Evolutionary conservation across 441 rosid species (phyloP).

Genomic region (Gossypium davidsonii): DNA sequence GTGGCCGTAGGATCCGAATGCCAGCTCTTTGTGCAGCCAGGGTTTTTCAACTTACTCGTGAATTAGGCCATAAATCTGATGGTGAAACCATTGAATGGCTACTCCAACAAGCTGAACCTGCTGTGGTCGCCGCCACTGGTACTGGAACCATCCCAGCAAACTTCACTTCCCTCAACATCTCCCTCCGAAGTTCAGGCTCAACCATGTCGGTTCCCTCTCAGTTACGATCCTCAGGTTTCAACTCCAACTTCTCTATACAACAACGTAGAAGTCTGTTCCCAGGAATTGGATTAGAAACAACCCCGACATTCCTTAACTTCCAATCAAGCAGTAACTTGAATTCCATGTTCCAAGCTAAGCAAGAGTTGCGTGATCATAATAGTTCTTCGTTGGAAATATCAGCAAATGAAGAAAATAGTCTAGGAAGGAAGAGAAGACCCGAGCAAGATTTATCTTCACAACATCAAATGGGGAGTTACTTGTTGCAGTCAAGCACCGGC

Average conservation of each 20-base stretch:
- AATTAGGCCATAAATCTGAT: slow-evolving; percentile 87
- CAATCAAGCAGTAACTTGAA: slow-evolving; percentile 44
- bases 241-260: slow-evolving; percentile 50
- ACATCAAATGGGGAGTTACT: slow-evolving; percentile 47
- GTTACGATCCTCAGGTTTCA: slow-evolving; percentile 52
- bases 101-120: slow-evolving; percentile 87
- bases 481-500: slow-evolving; percentile 47
- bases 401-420: slow-evolving; percentile 35
- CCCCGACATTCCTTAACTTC: slow-evolving; percentile 62
- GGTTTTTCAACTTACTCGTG: slow-evolving; percentile 88
- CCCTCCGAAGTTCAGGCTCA: slow-evolving; percentile 89
- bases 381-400: slow-evolving; percentile 42
- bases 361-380: slow-evolving; percentile 38
- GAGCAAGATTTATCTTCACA: slow-evolving; percentile 46
- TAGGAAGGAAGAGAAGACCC: slow-evolving; percentile 39
- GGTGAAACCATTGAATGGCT: slow-evolving; percentile 92
- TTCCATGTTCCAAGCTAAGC: slow-evolving; percentile 54
- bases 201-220: slow-evolving; percentile 80
- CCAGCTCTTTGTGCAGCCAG: slow-evolving; percentile 96
- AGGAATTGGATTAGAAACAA: slow-evolving; percentile 47
- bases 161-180: slow-evolving; percentile 84
- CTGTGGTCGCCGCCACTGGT: slow-evolving; percentile 91
- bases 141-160: slow-evolving; percentile 94
- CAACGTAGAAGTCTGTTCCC: slow-evolving; percentile 54
- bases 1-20: slow-evolving; percentile 94